phyloP scores from a whole-genome alignment of 257 asterid species.

The Coffea canephora region DNA sequence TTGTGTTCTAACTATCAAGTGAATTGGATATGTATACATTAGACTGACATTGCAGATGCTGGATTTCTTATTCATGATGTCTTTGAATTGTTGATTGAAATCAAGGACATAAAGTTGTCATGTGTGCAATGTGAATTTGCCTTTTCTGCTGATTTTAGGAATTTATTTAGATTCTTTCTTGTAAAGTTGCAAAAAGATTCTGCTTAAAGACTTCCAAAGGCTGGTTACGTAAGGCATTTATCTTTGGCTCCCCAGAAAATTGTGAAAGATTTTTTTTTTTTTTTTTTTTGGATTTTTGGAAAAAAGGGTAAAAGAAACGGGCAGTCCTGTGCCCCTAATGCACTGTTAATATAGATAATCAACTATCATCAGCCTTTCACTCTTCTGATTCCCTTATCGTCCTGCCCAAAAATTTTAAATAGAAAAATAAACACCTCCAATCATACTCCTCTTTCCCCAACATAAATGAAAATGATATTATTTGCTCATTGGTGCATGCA shows the following conservation, averaged over 20 bases:
- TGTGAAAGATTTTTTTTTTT: neutral
- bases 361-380: neutral
- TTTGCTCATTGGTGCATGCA: constrained; percentile 33
- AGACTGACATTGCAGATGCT: neutral
- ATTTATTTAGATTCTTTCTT: neutral
- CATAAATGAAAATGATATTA: neutral
- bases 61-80: neutral
- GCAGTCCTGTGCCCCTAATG: neutral
- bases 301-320: neutral
- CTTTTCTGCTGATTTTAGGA: neutral
- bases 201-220: neutral
- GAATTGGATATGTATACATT: too few relatives aligned
- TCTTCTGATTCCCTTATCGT: neutral
- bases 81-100: neutral
- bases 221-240: neutral
- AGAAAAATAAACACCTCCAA: too few relatives aligned
- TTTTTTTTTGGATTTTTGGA: neutral
- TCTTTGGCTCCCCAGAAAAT: neutral
- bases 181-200: neutral
- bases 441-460: neutral
- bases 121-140: neutral
- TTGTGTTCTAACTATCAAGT: neutral
- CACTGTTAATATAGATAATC: too few relatives aligned
- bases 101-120: neutral
- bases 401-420: too few relatives aligned